A percentile compares a stretch with the other conserved stretches of the same genome.
These are phyloP conservation scores for Microbotryum scabiosae DNA, from an alignment of 1,284 basidiomycete species.

Conservation along the genomic window DNA sequence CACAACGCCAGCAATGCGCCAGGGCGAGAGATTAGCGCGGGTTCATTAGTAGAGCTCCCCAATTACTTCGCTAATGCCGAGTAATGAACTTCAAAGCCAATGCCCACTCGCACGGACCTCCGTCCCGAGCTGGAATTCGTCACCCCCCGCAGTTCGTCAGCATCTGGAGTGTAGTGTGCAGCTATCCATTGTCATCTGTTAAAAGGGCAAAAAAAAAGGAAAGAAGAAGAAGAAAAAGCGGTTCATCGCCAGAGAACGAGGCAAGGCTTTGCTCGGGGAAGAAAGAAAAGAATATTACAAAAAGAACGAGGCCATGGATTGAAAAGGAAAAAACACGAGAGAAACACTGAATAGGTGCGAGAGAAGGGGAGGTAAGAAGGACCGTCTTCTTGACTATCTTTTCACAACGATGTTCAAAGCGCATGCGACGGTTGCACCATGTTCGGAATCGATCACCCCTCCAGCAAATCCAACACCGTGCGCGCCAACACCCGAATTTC, in stretches of 20 bases:
- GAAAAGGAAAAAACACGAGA: neutral
- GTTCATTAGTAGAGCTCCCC: no score
- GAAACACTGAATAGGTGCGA: constrained; percentile 1
- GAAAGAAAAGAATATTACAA: neutral
- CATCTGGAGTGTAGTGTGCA: no score
- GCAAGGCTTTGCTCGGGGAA: neutral
- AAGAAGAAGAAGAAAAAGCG: neutral
- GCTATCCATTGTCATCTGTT: no score
- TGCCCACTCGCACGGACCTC: no score
- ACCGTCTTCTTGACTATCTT: no score
- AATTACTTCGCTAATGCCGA: no score
- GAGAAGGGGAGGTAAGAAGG: neutral
- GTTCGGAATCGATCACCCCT: constrained; percentile 35
- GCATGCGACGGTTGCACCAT: constrained; percentile 1
- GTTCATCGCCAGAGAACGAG: neutral
- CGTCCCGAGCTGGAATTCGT: no score
- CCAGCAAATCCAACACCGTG: constrained; percentile 76
- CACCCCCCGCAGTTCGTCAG: no score
- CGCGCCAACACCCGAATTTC: constrained; percentile 79
- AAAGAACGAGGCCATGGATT: constrained; percentile 5
- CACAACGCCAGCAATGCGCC: no score
- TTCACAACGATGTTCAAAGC: neutral
- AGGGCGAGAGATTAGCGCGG: no score
- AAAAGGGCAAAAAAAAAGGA: neutral
- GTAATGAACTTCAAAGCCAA: no score